Evolutionary conservation across 2,329 filamentous ascomycete genomes (phyloP).

Genomic region (Diaporthe helianthi): DNA sequence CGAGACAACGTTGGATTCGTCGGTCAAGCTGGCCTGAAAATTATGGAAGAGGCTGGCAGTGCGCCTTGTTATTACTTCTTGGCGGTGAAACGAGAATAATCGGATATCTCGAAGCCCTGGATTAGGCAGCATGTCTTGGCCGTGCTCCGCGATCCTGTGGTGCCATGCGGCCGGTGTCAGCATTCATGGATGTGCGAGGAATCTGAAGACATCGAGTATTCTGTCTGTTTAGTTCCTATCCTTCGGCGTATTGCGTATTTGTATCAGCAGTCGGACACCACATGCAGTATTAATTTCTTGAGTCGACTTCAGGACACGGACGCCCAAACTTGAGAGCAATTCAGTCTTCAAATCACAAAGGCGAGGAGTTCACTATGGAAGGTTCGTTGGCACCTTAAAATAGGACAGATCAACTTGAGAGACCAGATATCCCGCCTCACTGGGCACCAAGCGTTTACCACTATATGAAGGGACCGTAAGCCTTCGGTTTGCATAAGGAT

Average conservation of each 20-base stretch:
- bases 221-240: not conserved
- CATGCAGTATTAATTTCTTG: not conserved
- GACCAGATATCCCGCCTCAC: not conserved
- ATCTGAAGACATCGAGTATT: not conserved
- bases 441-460: not conserved
- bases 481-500: no score
- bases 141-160: not conserved
- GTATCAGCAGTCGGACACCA: not conserved
- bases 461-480: no score
- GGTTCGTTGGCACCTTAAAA: not conserved
- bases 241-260: not conserved
- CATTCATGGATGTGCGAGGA: not conserved
- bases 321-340: not conserved
- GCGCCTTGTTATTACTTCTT: not conserved
- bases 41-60: not conserved
- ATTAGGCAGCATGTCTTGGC: conserved; percentile 16
- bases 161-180: conserved; percentile 13
- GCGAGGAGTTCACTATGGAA: not conserved
- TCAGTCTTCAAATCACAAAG: not conserved
- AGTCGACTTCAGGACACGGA: not conserved
- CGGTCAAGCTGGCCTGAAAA: no score
- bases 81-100: not conserved
- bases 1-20: no score
- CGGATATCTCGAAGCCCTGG: conserved; percentile 6
- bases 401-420: not conserved